Evolutionary conservation across 495 filamentous ascomycete species (phyloP).

Genomic region (Tricharina praecox): DNA sequence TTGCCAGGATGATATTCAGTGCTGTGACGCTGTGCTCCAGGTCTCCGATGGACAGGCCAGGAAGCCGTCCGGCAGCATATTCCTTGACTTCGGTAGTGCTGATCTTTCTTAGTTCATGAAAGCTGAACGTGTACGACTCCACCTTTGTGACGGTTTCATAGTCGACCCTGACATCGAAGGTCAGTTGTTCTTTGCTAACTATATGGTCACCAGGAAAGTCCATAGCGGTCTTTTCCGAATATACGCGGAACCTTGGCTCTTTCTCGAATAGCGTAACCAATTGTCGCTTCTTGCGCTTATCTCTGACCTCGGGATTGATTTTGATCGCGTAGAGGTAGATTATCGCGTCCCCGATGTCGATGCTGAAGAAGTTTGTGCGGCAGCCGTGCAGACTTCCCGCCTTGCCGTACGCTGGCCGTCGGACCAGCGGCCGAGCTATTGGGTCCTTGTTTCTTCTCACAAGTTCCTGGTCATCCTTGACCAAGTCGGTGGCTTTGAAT

Average conservation of each 20-base stretch:
- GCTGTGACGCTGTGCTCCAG: background rate
- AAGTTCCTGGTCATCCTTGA: too few relatives aligned
- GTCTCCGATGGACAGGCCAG: background rate
- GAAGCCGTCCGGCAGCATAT: background rate
- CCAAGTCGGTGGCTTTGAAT: too few relatives aligned
- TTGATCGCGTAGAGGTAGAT: background rate
- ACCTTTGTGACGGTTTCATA: background rate
- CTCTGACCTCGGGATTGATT: background rate
- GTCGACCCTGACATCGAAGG: background rate
- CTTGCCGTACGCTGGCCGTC: too few relatives aligned
- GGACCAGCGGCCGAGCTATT: too few relatives aligned
- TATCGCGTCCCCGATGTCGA: background rate
- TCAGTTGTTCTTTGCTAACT: background rate
- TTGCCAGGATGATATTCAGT: background rate
- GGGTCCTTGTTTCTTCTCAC: too few relatives aligned
- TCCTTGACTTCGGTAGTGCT: background rate
- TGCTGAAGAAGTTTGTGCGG: background rate
- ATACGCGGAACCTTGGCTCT: background rate
- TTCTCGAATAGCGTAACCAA: background rate
- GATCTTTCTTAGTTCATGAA: background rate
- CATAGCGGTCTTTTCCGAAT: too few relatives aligned
- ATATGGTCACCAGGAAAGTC: background rate
- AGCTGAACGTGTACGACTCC: background rate
- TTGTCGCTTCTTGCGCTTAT: background rate
- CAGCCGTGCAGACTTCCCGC: too few relatives aligned